Base-by-base conservation (phyloP, 441 rosid species). In the Populus hybrid region DNA sequence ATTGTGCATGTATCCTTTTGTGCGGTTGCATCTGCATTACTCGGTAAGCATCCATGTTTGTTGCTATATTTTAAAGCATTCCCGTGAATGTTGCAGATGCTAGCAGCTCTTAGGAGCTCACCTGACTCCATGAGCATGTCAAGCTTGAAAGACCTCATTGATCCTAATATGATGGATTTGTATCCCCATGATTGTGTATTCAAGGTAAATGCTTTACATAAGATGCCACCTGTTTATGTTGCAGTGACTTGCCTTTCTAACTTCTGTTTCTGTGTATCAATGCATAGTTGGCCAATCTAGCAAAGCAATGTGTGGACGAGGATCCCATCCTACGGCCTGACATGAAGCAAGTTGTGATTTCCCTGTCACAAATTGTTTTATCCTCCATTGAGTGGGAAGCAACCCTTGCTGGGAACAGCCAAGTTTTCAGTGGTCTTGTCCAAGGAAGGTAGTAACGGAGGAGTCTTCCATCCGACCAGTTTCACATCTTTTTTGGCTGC, bases 361-460 rank as follows among this genome's bases (percentile, higher is more conserved):
- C 93, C 11, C 84, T 96, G 28, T 96, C 99, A 9, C 99, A 94
- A 81, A 93, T 91, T 75, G 98, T 92, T 71, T 78, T 96, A 79
- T 90, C 98, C 29, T 93, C 98, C 18, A 89, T 94, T 23, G 99
- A 96, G 86, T 96, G 99, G 98, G 99, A 94, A 85, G 97, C 99
- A 75, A 96, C 99, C 69, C 94, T 96, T 76, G 98, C 99, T 0
- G 97, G 99, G 70, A 94, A 88, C 82, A 96, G 97, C 83, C 99
- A 96, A 84, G 98, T 96, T 66, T 96, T 96, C 83, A 96, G 97
- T 73, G 97, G 99, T 69, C 93, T 96, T 64, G 98, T 94, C 75
- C 98, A 92, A 84, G 99, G 98, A 86, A 90, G 99, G 87, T 96
- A 84, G 70, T 14, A 63, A 36, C 74, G 68, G 16, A 72, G 80